These are phyloP conservation scores for Glaciozyma martinii DNA, from an alignment of 768 basidiomycete species.

Conservation along the genomic window DNA sequence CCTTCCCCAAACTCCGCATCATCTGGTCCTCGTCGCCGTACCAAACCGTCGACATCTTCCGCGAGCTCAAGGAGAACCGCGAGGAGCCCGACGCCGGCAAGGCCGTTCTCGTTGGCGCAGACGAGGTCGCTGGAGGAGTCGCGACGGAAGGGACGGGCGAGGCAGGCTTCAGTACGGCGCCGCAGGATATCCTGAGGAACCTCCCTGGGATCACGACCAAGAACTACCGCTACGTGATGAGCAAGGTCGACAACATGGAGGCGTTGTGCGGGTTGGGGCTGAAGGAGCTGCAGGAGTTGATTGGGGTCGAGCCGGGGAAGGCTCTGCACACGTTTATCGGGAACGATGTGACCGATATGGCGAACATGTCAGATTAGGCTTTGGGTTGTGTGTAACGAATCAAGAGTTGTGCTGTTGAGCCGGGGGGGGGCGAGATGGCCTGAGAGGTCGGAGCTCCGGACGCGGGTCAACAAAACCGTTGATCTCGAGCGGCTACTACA, in stretches of 20 bases:
- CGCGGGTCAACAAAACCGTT: no score
- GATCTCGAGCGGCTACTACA: no score
- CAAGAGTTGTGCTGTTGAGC: no score
- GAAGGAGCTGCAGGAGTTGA: conserved; percentile 57
- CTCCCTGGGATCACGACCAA: conserved; percentile 78
- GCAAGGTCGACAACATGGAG: conserved; percentile 63
- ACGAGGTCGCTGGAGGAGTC: conserved; percentile 47
- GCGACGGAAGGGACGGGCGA: conserved; percentile 49
- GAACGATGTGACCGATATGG: conserved; percentile 19
- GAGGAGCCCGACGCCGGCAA: conserved; percentile 68
- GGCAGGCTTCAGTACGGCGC: conserved; percentile 51
- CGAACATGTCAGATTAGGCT: no score
- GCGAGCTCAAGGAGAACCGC: conserved; percentile 71
- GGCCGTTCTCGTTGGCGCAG: conserved; percentile 72
- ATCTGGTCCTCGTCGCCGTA: conserved; percentile 97
- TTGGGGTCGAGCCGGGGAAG: conserved; percentile 74
- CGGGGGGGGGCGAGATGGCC: no score
- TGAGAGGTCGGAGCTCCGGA: no score
- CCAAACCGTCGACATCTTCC: conserved; percentile 82
- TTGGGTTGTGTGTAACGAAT: no score
- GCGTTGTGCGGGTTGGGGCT: conserved; percentile 61
- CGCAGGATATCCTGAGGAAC: conserved; percentile 71
- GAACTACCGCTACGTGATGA: conserved; percentile 76
- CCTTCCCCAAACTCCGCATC: conserved; percentile 84
- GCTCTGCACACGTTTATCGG: conserved; percentile 75